Percentiles rank a stretch among this genome's conserved stretches.
Conservation (phyloP, 2,329 filamentous ascomycete species). For the Trichophyton equinum region DNA sequence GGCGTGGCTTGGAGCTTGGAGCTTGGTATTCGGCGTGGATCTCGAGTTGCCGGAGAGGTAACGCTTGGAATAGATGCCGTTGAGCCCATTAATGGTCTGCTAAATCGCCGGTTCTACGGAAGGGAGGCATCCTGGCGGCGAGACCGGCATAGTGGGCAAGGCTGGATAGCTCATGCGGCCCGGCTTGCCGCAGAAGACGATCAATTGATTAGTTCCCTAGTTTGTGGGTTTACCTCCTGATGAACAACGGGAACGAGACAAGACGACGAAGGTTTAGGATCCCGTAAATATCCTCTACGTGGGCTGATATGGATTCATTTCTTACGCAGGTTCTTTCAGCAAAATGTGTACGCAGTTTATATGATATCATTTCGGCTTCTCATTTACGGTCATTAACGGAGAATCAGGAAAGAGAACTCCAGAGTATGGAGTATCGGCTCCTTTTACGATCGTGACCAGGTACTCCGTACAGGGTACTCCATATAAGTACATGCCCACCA, state of each 20-base stretch:
- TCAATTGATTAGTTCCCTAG: background rate
- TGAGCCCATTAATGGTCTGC: background rate
- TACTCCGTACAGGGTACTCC: background rate
- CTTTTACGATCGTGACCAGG: background rate
- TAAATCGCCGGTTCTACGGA: background rate
- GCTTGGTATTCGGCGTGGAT: background rate
- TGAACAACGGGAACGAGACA: background rate
- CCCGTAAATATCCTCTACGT: background rate
- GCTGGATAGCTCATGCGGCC: background rate
- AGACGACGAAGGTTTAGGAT: background rate
- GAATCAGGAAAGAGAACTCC: background rate
- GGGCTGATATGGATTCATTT: background rate
- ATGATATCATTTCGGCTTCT: background rate
- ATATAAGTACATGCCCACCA: background rate
- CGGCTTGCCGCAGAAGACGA: background rate
- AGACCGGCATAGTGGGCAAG: background rate
- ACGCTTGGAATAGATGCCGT: background rate
- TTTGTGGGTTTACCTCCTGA: background rate
- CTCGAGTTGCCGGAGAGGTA: background rate
- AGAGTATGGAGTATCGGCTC: too few relatives aligned
- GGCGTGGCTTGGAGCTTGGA: background rate
- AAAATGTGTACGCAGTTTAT: too few relatives aligned
- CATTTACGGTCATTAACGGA: background rate
- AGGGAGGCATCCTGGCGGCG: background rate
- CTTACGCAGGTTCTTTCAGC: background rate